phyloP scores from a whole-genome alignment of 2,329 filamentous ascomycete species.

The Scedosporium dehoogii region DNA sequence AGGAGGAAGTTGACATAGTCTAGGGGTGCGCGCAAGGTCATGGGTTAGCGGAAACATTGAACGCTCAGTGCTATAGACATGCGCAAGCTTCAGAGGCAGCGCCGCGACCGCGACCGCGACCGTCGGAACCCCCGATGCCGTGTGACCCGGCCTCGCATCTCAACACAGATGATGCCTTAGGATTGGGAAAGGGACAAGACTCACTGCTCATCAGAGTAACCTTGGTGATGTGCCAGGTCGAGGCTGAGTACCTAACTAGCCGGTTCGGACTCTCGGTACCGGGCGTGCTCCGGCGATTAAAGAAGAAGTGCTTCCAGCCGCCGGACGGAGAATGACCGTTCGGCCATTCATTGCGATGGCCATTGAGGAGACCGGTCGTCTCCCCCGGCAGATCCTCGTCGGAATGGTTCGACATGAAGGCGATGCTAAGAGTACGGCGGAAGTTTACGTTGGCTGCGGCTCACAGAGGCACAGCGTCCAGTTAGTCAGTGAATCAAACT shows the following conservation, averaged over 20 bases:
- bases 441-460: slow-evolving; percentile 18
- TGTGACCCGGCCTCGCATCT: neutral
- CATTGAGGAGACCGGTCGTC: slow-evolving; percentile 32
- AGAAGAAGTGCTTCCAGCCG: slow-evolving; percentile 30
- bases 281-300: slow-evolving; percentile 39
- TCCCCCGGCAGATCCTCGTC: slow-evolving; percentile 19
- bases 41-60: neutral
- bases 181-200: slow-evolving; percentile 17
- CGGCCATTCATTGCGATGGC: slow-evolving; percentile 13
- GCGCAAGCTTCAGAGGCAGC: slow-evolving; percentile 2
- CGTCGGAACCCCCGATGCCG: neutral
- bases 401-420: neutral
- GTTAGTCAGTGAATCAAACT: neutral
- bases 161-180: neutral
- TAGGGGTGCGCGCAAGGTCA: slow-evolving; percentile 15
- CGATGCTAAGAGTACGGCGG: slow-evolving; percentile 13
- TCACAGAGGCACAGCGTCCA: neutral
- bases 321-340: slow-evolving; percentile 12
- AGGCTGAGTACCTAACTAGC: slow-evolving; percentile 33
- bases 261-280: slow-evolving; percentile 39
- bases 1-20: slow-evolving; percentile 61
- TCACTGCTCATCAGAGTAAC: slow-evolving; percentile 49
- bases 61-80: too few species aligned
- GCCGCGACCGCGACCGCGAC: slow-evolving; percentile 8
- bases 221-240: slow-evolving; percentile 46